Base-by-base conservation (phyloP, 495 filamentous ascomycete genomes). In the Talaromyces thailandensis region DNA sequence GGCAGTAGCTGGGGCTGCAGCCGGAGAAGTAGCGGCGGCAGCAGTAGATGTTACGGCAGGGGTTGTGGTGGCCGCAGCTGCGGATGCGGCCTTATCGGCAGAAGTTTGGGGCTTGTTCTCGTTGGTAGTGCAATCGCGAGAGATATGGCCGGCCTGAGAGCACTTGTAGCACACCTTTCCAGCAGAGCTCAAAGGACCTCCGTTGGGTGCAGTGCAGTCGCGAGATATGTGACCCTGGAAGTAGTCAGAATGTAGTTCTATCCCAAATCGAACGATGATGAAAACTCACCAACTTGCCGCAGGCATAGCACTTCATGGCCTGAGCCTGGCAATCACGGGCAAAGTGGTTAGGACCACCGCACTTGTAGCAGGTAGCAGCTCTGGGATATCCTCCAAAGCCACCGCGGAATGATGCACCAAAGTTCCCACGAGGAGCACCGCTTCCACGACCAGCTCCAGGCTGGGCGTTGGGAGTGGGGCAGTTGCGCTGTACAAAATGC, bases 271-370 rank as follows among this genome's bases (percentile, higher is more conserved):
- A 35, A 37, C 3, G 32, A 48, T 35, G 6, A 63, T 25, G 23
- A 37, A 28, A 40, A 70, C 78, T 70, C 62, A 81, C 79, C 57
- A 96, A 85, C 79, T 98, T 98, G 72, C 95, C 95, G 74, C 95
- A 99, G 65, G 95, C 93, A 75, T 98, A 99, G 84, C 95, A 99
- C 78, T 99, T 99, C 92, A 96, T 96, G 60, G 93, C 92, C 79
- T 98, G 95, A 64, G 94, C 94, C 79, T 99, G 95, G 82, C 95
- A 99, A 74, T 99, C 95, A 64, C 95, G 89, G 57, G 95, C 94
- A 69, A 91, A 99, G 76, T 99, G 95, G 81, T 99, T 99, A 55
- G 94, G 95, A 12, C 94, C 94, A 68, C 95, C 95, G 74, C 95
- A 99, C 83, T 98, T 98, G 84, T 97, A 98, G 86, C 95, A 99